Percentiles rank a stretch among this genome's conserved stretches.
Conservation (phyloP, 2,329 filamentous ascomycete genomes). For the Ceratocystis lukuohia region DNA sequence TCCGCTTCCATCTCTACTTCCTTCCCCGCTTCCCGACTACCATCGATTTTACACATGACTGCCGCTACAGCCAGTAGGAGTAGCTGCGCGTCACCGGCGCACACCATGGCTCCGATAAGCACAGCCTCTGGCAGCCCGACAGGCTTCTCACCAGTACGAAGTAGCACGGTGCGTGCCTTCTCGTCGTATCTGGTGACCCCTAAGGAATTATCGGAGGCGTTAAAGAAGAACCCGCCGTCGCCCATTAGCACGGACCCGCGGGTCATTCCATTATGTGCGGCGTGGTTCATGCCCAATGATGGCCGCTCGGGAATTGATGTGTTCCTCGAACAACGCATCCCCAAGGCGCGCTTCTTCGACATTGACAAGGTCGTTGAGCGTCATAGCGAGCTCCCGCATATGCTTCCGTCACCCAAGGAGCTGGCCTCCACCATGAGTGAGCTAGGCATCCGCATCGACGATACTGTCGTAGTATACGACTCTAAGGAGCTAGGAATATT, state of each 20-base stretch:
- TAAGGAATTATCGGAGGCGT: slow-evolving; percentile 63
- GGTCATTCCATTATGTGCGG: slow-evolving; percentile 77
- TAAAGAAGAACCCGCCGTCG: slow-evolving; percentile 68
- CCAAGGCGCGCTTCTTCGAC: slow-evolving; percentile 88
- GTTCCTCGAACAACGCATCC: slow-evolving; percentile 73
- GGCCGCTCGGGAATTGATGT: slow-evolving; percentile 65
- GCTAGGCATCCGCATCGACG: slow-evolving; percentile 73
- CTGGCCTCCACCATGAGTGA: slow-evolving; percentile 83
- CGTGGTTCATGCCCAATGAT: slow-evolving; percentile 95
- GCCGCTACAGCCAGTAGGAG: background rate
- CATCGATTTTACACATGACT: slow-evolving; percentile 24
- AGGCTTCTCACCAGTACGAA: slow-evolving; percentile 22
- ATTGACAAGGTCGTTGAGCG: slow-evolving; percentile 83
- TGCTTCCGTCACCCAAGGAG: slow-evolving; percentile 69
- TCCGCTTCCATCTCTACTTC: slow-evolving; percentile 14
- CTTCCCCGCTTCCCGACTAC: slow-evolving; percentile 30
- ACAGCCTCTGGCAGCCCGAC: slow-evolving; percentile 19
- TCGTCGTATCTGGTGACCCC: slow-evolving; percentile 80
- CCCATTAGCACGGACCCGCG: slow-evolving; percentile 69
- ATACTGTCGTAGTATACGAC: slow-evolving; percentile 90
- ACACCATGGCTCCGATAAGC: slow-evolving; percentile 23
- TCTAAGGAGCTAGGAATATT: slow-evolving; percentile 84
- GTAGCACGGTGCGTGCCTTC: slow-evolving; percentile 31
- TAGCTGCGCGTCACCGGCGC: background rate
- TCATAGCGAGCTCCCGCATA: slow-evolving; percentile 83